A percentile compares a stretch with the other conserved stretches of the same genome.
phyloP scores from a whole-genome alignment of 345 rosid genomes.

The Boechera retrofracta region DNA sequence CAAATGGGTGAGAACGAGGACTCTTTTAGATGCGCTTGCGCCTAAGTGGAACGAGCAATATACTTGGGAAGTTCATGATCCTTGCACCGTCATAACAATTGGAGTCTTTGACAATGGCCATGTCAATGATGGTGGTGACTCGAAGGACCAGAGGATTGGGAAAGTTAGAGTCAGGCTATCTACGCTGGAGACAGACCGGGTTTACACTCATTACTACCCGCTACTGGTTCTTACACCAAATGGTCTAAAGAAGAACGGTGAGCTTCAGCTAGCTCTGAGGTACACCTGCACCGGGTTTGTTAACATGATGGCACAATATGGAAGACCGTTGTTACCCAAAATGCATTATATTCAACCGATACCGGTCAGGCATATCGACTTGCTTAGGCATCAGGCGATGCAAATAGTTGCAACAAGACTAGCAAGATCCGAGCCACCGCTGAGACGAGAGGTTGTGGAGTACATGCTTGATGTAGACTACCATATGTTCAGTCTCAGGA shows the following conservation, averaged over 20 bases:
- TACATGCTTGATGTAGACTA: slow-evolving; percentile 95
- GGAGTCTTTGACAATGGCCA: slow-evolving; percentile 90
- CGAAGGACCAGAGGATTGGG: slow-evolving; percentile 78
- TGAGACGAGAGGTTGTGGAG: slow-evolving; percentile 83
- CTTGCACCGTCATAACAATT: slow-evolving; percentile 91
- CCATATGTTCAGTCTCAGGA: slow-evolving; percentile 90
- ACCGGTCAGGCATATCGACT: slow-evolving; percentile 71
- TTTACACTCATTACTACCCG: slow-evolving; percentile 94
- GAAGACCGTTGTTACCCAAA: slow-evolving; percentile 90
- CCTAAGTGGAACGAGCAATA: slow-evolving; percentile 97
- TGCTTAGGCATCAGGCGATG: slow-evolving; percentile 88
- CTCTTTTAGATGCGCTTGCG: slow-evolving; percentile 73
- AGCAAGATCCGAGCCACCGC: slow-evolving; percentile 85
- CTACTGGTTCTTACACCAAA: slow-evolving; percentile 69
- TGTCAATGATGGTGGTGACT: slow-evolving; percentile 68
- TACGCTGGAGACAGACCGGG: slow-evolving; percentile 79
- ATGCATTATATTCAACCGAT: slow-evolving; percentile 91
- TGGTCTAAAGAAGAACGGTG: slow-evolving; percentile 89
- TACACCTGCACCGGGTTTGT: slow-evolving; percentile 85
- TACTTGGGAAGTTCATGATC: slow-evolving; percentile 96
- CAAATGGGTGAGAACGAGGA: slow-evolving; percentile 96
- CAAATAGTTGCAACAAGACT: slow-evolving; percentile 82
- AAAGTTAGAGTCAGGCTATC: slow-evolving; percentile 93
- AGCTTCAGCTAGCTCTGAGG: slow-evolving; percentile 87
- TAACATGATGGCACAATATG: slow-evolving; percentile 89